phyloP scores from a whole-genome alignment of 2,329 filamentous ascomycete species.

The Alternaria consortialis region DNA sequence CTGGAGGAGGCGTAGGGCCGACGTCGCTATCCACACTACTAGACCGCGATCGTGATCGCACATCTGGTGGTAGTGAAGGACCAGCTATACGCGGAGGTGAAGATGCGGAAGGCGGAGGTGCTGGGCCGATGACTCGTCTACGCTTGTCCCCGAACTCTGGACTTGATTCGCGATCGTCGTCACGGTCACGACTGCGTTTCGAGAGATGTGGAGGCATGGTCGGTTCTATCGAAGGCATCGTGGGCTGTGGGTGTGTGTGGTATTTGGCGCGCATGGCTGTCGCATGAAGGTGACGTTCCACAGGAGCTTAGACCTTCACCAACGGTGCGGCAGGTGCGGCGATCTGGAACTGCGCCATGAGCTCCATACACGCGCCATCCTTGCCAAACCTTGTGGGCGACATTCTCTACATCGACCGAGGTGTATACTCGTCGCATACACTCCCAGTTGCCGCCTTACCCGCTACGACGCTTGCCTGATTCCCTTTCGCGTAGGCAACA shows the following conservation, averaged over 20 bases:
- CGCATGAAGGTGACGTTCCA: conserved; percentile 21
- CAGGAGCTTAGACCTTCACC: conserved; percentile 35
- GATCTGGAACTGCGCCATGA: conserved; percentile 25
- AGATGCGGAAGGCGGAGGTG: conserved; percentile 58
- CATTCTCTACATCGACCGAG: background rate
- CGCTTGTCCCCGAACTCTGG: conserved; percentile 59
- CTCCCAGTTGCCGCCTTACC: background rate
- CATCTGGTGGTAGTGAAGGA: conserved; percentile 61
- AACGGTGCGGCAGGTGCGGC: conserved; percentile 24
- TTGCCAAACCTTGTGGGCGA: background rate
- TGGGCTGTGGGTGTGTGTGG: conserved; percentile 34
- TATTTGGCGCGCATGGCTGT: background rate
- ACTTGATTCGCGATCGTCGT: conserved; percentile 52
- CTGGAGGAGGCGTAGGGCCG: conserved; percentile 55
- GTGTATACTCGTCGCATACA: background rate
- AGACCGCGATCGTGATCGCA: conserved; percentile 43
- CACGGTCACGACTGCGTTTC: conserved; percentile 60
- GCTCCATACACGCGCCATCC: conserved; percentile 16
- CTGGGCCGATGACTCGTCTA: conserved; percentile 63
- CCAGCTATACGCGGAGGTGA: conserved; percentile 56
- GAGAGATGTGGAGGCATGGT: conserved; percentile 72
- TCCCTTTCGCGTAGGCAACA: conserved; percentile 11
- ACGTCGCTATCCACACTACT: conserved; percentile 40
- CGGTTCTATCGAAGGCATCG: conserved; percentile 75
- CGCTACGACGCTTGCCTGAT: background rate